A percentile compares a stretch with the other conserved stretches of the same genome.
phyloP scores from a whole-genome alignment of 768 basidiomycete species.

The Calocybe indica region DNA sequence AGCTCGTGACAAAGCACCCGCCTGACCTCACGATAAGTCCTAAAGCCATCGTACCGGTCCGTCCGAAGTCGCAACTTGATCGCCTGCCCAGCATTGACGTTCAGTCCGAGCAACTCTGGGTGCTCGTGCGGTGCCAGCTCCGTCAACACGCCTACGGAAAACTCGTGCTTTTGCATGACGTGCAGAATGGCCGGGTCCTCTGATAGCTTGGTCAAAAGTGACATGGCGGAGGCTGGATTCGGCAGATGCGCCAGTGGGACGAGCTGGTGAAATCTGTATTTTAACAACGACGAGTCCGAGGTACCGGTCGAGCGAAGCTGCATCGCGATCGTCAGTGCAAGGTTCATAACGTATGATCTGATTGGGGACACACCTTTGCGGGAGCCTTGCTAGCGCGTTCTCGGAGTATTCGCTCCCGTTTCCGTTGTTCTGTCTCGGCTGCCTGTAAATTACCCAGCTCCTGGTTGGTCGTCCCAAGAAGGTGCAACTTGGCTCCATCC shows the following conservation, averaged over 20 bases:
- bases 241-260: conserved; percentile 62
- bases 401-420: conserved; percentile 50
- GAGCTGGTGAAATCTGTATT: conserved; percentile 61
- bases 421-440: conserved; percentile 52
- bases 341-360: not conserved
- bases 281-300: conserved; percentile 27
- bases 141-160: conserved; percentile 63
- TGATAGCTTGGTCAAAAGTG: conserved; percentile 51
- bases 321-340: not conserved
- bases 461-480: conserved; percentile 59
- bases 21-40: conserved; percentile 57
- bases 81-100: conserved; percentile 51
- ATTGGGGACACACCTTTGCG: conserved; percentile 40
- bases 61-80: conserved; percentile 71
- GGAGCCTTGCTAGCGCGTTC: conserved; percentile 53
- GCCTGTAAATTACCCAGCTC: conserved; percentile 51
- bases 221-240: conserved; percentile 48
- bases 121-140: conserved; percentile 78
- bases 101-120: conserved; percentile 64
- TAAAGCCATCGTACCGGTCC: conserved; percentile 66
- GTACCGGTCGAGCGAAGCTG: conserved; percentile 55
- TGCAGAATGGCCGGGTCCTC: conserved; percentile 67
- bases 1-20: conserved; percentile 74
- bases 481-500: conserved; percentile 59
- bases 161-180: conserved; percentile 65